Base-by-base conservation (phyloP, 805 yeast genomes). In the Nakazawaea holstii region DNA sequence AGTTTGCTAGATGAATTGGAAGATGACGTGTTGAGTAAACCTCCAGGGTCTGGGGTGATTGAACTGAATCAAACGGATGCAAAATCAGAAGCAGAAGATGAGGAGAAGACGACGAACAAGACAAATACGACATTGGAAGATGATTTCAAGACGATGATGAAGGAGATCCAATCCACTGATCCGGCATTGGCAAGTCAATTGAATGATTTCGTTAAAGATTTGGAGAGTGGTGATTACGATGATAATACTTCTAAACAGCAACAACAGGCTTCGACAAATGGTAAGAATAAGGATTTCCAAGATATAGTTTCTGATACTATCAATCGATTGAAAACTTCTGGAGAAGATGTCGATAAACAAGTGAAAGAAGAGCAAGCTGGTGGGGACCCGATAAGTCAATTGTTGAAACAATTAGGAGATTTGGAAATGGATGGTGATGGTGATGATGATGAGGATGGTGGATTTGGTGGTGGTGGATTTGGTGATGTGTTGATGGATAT, bases 1-100 rank as follows among this genome's bases (percentile, higher is more conserved):
- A 96, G 88, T 57, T 72, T 88, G 50, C 70, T 92, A 44, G 96
- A 90, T 59, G 97, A 90, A 52, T 86, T 86, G 60, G 87, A 84
- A 37, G 87, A 82, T 51, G 87, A 81, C 49, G 73, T 83, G 0
- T 68, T 85, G 48, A 76, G 76, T 50, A 72, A 78, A 53, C 82
- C 84, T 1, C 86, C 84, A 1, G 86, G 82, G 3, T 66, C 76
- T 0, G 68, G 60, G 3, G 27, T 59, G 20, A 46, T 20, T 20
- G 24, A 20, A 20, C 24, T 20, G 24, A 20, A 5, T 20, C 5
- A 3, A 5, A 3, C 24, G 24, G 24, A 20, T 20, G 5, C 24
- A 20, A n/a, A n/a, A n/a, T n/a, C n/a, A n/a, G n/a, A n/a, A n/a
- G n/a, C n/a, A 14, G 42, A 57, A 50, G 33, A 61, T 43, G 45